Base-by-base conservation (phyloP, 2,329 filamentous ascomycete genomes). In the Herpotrichia juniperi region DNA sequence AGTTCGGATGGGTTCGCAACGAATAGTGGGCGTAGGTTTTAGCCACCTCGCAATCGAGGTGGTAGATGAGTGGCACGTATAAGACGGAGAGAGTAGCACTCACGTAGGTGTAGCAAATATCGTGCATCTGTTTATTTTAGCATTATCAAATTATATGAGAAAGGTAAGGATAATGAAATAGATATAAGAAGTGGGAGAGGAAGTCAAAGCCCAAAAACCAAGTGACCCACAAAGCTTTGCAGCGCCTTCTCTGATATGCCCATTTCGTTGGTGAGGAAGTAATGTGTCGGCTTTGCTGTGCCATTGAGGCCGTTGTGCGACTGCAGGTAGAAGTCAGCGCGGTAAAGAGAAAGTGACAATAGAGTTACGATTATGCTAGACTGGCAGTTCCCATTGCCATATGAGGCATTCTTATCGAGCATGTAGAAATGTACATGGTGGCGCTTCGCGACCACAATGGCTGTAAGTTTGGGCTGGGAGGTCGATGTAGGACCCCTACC, bases 261-360 rank as follows among this genome's bases (percentile, higher is more conserved):
- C 19, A 67, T 67, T 24, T 80, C 76, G 46, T 81, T 75, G 31
- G 80, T 56, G 35, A 85, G 75, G 0, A 93, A 88, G 69, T 97
- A 97, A 65, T 96, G 92, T 0, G 89, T 89, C 0, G 91, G 88
- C 0, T 89, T 83, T 0, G 91, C 90, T 0, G 92, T 96, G 1
- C 91, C 91, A 71, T 94, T 85, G 7, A 96, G 76, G 1, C 88
- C 89, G 9, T 83, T 81, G 68, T 96, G 93, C 0, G 92, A 87
- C 39, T 92, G 89, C 0, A 96, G 78, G 75, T 85, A 96, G 71
- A 96, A 96, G 66, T 96, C 11, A 14, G 6, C 16, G 46, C 49
- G 51, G 48, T 50, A 53, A 0, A 62, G 61, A 22, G 30, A n/a
- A 19, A 0, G 68, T 72, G 21, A 73, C 59, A 2, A 48, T 53